Evolutionary conservation across 2,329 filamentous ascomycete species (phyloP).

Genomic region (Dothiorella sarmentorum): DNA sequence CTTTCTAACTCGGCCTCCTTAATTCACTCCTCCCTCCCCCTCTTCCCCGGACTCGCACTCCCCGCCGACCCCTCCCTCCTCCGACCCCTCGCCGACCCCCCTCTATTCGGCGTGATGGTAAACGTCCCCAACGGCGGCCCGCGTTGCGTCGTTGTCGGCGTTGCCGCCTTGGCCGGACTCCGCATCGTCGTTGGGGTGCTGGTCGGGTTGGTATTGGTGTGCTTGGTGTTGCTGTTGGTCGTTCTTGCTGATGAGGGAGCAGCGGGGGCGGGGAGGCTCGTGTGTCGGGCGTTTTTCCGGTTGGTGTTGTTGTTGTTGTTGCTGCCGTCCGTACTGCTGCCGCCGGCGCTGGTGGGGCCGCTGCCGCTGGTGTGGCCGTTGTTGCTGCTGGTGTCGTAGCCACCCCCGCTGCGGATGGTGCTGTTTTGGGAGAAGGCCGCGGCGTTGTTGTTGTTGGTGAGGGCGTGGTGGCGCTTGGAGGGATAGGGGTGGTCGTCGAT

Average conservation of each 20-base stretch:
- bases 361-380: background rate
- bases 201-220: background rate
- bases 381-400: background rate
- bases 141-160: no score
- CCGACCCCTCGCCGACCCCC: background rate
- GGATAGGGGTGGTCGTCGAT: background rate
- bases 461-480: background rate
- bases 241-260: no score
- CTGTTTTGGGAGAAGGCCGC: background rate
- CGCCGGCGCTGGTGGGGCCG: background rate
- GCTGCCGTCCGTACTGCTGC: background rate
- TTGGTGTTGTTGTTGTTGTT: background rate
- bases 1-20: background rate
- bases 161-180: background rate
- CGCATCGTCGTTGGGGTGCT: background rate
- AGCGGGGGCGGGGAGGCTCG: no score
- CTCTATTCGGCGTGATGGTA: slow-evolving; percentile 7
- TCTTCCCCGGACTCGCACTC: slow-evolving; percentile 9
- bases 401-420: background rate
- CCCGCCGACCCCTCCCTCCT: no score
- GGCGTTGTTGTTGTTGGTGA: background rate
- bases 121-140: slow-evolving; percentile 14
- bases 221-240: background rate
- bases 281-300: no score
- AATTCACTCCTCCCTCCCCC: background rate